Conservation (phyloP, 2,329 filamentous ascomycete species). For the Boeremia lycopersici region DNA sequence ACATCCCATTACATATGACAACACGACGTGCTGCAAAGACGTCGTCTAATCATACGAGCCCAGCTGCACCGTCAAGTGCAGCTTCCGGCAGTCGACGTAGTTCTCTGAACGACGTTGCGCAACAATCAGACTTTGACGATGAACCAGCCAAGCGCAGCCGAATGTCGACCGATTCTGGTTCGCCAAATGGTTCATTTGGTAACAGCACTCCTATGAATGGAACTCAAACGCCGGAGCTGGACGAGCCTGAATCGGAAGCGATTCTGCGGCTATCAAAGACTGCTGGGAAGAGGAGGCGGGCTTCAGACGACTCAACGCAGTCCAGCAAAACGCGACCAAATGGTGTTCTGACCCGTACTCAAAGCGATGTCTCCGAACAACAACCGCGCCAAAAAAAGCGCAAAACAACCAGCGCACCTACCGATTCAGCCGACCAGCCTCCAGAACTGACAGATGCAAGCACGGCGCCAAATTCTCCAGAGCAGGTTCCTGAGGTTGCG, state of each 20-base stretch:
- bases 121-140: slow-evolving; percentile 42
- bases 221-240: slow-evolving; percentile 33
- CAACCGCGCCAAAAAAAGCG: slow-evolving; percentile 45
- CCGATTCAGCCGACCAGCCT: slow-evolving; percentile 39
- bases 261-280: slow-evolving; percentile 27
- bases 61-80: slow-evolving; percentile 42
- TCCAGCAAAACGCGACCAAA: slow-evolving; percentile 43
- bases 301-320: slow-evolving; percentile 40
- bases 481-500: slow-evolving; percentile 43
- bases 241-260: slow-evolving; percentile 26
- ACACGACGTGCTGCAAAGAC: slow-evolving; percentile 52
- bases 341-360: slow-evolving; percentile 43
- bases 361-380: slow-evolving; percentile 44
- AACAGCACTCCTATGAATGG: slow-evolving; percentile 39
- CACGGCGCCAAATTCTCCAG: slow-evolving; percentile 44
- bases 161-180: slow-evolving; percentile 47
- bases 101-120: slow-evolving; percentile 45
- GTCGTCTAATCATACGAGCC: slow-evolving; percentile 44
- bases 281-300: slow-evolving; percentile 40
- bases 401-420: slow-evolving; percentile 36
- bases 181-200: slow-evolving; percentile 41
- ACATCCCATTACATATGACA: slow-evolving; percentile 57
- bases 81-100: slow-evolving; percentile 48
- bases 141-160: slow-evolving; percentile 48
- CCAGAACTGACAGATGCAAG: slow-evolving; percentile 47